These are phyloP conservation scores for Phragmites australis DNA, from an alignment of 176 grass and related monocot genomes.

Conservation along the genomic window DNA sequence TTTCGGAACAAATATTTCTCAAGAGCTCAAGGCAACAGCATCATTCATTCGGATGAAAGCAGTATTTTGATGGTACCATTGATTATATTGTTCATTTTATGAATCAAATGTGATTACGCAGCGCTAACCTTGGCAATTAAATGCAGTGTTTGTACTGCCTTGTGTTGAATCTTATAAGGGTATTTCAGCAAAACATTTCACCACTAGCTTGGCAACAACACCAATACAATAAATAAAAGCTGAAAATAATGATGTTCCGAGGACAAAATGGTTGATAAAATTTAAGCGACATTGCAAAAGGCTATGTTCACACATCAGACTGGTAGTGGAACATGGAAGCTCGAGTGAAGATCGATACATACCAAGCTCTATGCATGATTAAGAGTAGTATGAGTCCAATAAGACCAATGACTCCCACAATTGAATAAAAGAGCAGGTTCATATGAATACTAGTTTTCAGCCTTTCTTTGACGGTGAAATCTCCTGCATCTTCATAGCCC, in stretches of 20 bases:
- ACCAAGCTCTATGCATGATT: conserved; percentile 84
- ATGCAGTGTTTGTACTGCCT: background rate
- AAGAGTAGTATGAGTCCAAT: conserved; percentile 91
- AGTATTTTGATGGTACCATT: background rate
- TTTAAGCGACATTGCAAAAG: background rate
- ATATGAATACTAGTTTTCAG: conserved; percentile 89
- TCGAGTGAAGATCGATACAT: conserved; percentile 46
- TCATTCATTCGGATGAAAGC: background rate
- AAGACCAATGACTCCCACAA: conserved; percentile 94
- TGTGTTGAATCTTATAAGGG: background rate
- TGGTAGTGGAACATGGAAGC: conserved; percentile 9
- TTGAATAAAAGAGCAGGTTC: conserved; percentile 95
- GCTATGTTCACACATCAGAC: conserved; percentile 16
- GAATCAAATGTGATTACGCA: background rate
- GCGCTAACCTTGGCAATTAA: background rate
- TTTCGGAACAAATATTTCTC: conserved; percentile 15
- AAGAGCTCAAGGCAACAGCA: conserved; percentile 3
- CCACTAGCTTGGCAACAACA: background rate
- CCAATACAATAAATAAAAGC: conserved; percentile 2
- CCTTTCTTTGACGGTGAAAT: conserved; percentile 98
- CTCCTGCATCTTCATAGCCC: conserved; percentile 97
- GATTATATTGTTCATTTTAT: conserved; percentile 18
- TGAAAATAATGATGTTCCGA: background rate
- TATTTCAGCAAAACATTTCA: conserved; percentile 24
- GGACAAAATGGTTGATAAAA: background rate